Evolutionary conservation across 2,329 filamentous ascomycete genomes (phyloP), one percentile per base, ranked within the genome.

Genomic region (Alternaria arborescens): DNA sequence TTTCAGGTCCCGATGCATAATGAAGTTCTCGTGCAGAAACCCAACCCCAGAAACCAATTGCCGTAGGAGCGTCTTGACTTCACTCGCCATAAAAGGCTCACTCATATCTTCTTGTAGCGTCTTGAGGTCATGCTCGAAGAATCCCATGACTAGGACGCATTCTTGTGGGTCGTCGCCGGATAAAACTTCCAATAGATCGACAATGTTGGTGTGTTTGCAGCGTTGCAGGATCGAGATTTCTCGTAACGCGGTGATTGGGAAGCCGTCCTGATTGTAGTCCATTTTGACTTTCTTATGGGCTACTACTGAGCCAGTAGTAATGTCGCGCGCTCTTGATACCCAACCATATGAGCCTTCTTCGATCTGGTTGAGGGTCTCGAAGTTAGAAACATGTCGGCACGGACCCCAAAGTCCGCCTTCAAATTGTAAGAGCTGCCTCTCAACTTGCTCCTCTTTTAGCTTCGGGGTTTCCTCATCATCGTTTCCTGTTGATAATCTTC

Each of bases 261-360:
- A 89, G 8, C 93, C 93, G 77, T 97, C 93, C 62, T 87, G 86
- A 42, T 60, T 55, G 57, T 70, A 85, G 60, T 97, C 92, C 79
- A 97, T 88, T 84, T 99, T 99, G 58, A 98, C 85, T 75, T 93
- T 90, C 84, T 99, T 99, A 66, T 99, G 83, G 14, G 95, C 95
- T 20, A 98, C 94, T 7, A 99, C 86, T 58, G 90, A 87, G 34
- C 91, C 91, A 0, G 91, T 94, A 4, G 83, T 81, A 32, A 86
- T 83, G 71, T 96, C 90, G 63, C 85, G 89, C 12, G 93, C 95
- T 59, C 95, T 86, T 55, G 94, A 94, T 5, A 99, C 95, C 87
- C 90, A 94, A 46, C 95, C 95, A 79, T 99, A 99, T 8, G 93
- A 93, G 36, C 95, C 95, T 82, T 99, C 95, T 79, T 98, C 95